phyloP scores from a whole-genome alignment of 495 filamentous ascomycete genomes.

The Penicillium malachiteum region DNA sequence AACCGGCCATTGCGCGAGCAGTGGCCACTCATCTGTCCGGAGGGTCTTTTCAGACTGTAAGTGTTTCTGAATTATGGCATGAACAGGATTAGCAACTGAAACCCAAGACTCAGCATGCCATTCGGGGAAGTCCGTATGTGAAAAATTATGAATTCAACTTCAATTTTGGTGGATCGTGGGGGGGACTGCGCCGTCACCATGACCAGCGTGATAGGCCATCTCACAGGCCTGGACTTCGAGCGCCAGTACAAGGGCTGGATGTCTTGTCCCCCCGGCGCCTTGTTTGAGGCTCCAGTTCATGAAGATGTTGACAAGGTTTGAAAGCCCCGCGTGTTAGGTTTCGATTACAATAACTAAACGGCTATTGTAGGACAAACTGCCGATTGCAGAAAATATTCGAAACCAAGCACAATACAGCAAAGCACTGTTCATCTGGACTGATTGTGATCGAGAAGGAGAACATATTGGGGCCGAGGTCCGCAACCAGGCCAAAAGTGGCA shows the following conservation, averaged over 20 bases:
- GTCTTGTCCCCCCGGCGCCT: conserved; percentile 70
- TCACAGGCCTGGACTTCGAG: conserved; percentile 72
- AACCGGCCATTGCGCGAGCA: conserved; percentile 92
- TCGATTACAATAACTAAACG: neutral
- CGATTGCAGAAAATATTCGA: conserved; percentile 82
- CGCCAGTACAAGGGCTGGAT: conserved; percentile 70
- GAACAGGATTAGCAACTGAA: neutral
- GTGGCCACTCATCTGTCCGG: conserved; percentile 87
- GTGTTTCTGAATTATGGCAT: conserved; percentile 26
- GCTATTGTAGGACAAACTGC: conserved; percentile 63
- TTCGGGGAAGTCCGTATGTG: conserved; percentile 68
- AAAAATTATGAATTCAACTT: conserved; percentile 95
- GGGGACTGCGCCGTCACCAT: conserved; percentile 79
- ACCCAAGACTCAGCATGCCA: conserved; percentile 43
- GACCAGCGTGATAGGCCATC: conserved; percentile 87
- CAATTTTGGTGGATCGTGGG: conserved; percentile 80
- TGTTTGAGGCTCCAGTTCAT: conserved; percentile 81
- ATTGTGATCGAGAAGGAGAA: conserved; percentile 97
- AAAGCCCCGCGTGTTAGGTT: neutral
- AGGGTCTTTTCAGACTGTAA: conserved; percentile 66
- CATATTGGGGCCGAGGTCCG: conserved; percentile 94
- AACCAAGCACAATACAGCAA: conserved; percentile 65
- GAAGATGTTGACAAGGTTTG: conserved; percentile 63
- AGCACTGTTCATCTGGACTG: conserved; percentile 93
- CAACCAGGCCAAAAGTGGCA: conserved; percentile 71